Evolutionary conservation across 805 yeast genomes (phyloP).

Genomic region (Ogataea pignaliae): DNA sequence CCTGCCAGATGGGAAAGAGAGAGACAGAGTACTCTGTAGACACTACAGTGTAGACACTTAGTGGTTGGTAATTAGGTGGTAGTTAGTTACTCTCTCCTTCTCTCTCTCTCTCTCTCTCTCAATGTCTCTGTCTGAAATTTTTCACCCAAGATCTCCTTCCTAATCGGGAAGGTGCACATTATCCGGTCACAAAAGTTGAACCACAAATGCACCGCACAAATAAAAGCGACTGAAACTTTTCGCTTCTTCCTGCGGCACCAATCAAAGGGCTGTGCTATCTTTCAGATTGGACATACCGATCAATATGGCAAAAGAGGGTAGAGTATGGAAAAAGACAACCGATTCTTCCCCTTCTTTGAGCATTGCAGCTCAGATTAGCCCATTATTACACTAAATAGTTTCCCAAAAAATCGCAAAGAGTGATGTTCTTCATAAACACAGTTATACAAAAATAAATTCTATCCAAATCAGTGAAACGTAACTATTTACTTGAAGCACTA

Average conservation of each 20-base stretch:
- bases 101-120: not conserved
- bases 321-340: not conserved
- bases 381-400: too few relatives aligned
- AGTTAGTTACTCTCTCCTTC: too few relatives aligned
- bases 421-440: not conserved
- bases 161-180: not conserved
- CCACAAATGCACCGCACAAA: not conserved
- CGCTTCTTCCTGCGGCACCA: too few relatives aligned
- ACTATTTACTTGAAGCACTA: constrained; percentile 35
- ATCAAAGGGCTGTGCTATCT: too few relatives aligned
- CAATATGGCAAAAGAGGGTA: not conserved
- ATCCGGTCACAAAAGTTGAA: not conserved
- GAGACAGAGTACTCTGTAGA: too few relatives aligned
- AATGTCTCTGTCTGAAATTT: not conserved
- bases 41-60: too few relatives aligned
- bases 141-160: not conserved
- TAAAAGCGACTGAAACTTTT: too few relatives aligned
- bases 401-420: not conserved
- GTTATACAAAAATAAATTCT: not conserved
- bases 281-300: too few relatives aligned
- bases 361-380: too few relatives aligned
- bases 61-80: too few relatives aligned
- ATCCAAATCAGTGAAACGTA: not conserved
- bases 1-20: too few relatives aligned
- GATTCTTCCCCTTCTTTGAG: not conserved